Conservation (phyloP, 202 grass and related monocot genomes). For the Eragrostis tef region DNA sequence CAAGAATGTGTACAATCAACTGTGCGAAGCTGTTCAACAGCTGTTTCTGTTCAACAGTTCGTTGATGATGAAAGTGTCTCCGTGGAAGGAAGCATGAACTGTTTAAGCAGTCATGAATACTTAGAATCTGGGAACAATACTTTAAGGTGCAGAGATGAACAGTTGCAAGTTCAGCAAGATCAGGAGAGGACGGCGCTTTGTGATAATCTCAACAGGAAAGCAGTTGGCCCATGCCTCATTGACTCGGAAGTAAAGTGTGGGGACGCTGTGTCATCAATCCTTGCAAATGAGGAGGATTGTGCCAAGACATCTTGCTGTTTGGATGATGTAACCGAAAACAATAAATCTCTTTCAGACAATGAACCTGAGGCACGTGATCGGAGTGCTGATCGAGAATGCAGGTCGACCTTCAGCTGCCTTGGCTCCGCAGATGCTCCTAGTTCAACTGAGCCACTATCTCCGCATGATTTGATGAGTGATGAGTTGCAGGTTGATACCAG, state of each 20-base stretch:
- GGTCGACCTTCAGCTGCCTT: conserved; percentile 4
- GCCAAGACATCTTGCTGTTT: conserved; percentile 22
- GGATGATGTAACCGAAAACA: conserved; percentile 3
- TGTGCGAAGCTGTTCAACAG: conserved; percentile 40
- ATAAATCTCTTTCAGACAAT: not conserved
- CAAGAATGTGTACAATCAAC: conserved; percentile 28
- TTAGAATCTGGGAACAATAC: conserved; percentile 20
- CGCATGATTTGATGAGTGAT: conserved; percentile 20
- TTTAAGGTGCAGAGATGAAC: conserved; percentile 48
- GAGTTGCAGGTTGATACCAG: not conserved
- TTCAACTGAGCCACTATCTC: not conserved
- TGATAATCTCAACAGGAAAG: conserved; percentile 22
- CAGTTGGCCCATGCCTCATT: conserved; percentile 3
- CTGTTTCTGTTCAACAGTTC: conserved; percentile 45
- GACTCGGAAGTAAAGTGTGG: conserved; percentile 23
- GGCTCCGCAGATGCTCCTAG: conserved; percentile 19
- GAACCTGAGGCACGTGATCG: conserved; percentile 10
- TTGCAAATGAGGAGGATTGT: conserved; percentile 34
- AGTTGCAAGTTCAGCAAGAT: conserved; percentile 36
- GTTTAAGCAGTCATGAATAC: conserved; percentile 25
- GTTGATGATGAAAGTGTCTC: conserved; percentile 30
- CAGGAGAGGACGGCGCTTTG: conserved; percentile 12
- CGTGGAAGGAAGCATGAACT: conserved; percentile 41
- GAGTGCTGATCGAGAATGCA: not conserved
- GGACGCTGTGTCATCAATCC: not conserved